These are phyloP conservation scores for Hortaea sp. DNA, from an alignment of 2,329 filamentous ascomycete genomes.

Conservation along the genomic window DNA sequence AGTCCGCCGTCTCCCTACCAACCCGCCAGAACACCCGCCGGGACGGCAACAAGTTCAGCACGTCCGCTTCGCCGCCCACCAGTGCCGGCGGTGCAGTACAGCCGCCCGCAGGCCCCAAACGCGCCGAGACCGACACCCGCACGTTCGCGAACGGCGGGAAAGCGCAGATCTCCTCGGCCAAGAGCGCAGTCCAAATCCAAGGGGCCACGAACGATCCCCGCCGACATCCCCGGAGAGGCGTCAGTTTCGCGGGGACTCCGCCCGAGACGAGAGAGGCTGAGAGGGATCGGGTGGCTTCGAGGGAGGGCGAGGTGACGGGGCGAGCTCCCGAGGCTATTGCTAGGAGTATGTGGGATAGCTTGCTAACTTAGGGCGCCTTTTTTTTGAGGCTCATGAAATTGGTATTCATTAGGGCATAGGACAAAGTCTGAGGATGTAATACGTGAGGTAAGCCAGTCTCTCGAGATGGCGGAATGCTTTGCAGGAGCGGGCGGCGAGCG, in stretches of 20 bases:
- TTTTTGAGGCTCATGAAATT: too few species aligned
- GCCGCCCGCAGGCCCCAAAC: background rate
- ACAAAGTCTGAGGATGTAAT: too few species aligned
- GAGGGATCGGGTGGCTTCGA: background rate
- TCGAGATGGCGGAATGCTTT: too few species aligned
- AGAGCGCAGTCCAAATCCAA: background rate
- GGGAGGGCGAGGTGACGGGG: slow-evolving; percentile 1
- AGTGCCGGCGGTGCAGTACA: background rate
- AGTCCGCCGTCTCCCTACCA: slow-evolving; percentile 10
- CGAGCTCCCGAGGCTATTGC: slow-evolving; percentile 13
- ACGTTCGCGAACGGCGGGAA: slow-evolving; percentile 5
- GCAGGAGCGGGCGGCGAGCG: too few species aligned
- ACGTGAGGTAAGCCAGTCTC: too few species aligned
- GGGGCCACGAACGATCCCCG: background rate
- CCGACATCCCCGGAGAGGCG: slow-evolving; percentile 10
- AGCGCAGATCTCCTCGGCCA: slow-evolving; percentile 4
- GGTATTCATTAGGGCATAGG: too few species aligned
- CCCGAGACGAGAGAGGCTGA: slow-evolving; percentile 12
- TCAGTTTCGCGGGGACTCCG: slow-evolving; percentile 16
- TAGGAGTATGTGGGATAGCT: slow-evolving; percentile 15
- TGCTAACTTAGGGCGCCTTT: too few species aligned
- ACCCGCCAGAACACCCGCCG: slow-evolving; percentile 1
- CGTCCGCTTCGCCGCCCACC: slow-evolving; percentile 5
- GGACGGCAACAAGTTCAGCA: slow-evolving; percentile 6
- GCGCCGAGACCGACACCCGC: slow-evolving; percentile 1